Conservation (phyloP, 352 stramenopile genomes). For the Phytopythium litorale region DNA sequence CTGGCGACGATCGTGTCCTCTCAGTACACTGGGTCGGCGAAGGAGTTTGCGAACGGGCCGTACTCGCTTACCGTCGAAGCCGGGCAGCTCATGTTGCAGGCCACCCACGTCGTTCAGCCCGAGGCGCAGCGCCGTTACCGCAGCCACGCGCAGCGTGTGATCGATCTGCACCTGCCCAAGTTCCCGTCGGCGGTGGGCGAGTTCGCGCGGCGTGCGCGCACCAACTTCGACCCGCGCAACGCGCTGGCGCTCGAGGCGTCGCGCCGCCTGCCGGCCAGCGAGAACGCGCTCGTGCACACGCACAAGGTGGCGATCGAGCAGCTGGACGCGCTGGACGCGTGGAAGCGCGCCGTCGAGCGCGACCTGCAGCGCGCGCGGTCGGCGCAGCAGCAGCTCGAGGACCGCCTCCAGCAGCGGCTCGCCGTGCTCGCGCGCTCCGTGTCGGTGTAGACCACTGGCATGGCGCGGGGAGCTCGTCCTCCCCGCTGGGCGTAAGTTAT, state of each 20-base stretch:
- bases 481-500: conserved; percentile 9
- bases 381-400: conserved; percentile 47
- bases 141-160: conserved; percentile 40
- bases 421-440: conserved; percentile 47
- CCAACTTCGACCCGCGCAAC: conserved; percentile 56
- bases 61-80: conserved; percentile 69
- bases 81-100: conserved; percentile 58
- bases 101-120: conserved; percentile 60
- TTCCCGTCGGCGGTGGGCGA: conserved; percentile 62
- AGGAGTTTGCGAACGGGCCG: conserved; percentile 64
- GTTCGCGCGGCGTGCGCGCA: conserved; percentile 55
- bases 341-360: conserved; percentile 47
- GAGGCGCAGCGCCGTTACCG: conserved; percentile 66
- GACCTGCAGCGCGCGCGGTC: conserved; percentile 47
- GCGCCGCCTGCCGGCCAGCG: conserved; percentile 57
- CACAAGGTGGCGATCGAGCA: conserved; percentile 78
- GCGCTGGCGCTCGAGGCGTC: conserved; percentile 47
- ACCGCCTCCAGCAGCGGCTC: conserved; percentile 63
- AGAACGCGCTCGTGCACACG: conserved; percentile 70
- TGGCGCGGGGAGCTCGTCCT: background rate
- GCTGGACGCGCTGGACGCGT: conserved; percentile 63
- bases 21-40: conserved; percentile 59
- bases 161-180: conserved; percentile 49
- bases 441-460: conserved; percentile 27
- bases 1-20: conserved; percentile 60